Base-by-base conservation (phyloP, 768 basidiomycete genomes). In the Mycena olivaceomarginata region DNA sequence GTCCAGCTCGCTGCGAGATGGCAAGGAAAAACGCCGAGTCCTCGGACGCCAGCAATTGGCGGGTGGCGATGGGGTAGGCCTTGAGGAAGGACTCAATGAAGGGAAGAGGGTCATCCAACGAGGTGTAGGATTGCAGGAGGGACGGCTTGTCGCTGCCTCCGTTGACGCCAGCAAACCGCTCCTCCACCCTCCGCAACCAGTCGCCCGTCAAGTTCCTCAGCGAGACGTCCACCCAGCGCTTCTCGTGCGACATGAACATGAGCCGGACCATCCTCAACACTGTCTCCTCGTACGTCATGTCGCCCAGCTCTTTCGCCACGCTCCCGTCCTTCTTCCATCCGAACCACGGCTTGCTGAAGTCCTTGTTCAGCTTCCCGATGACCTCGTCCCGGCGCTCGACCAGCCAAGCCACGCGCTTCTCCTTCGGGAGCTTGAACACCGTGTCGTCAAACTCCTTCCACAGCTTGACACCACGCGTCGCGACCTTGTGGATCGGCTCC, bases 371-470 rank as follows among this genome's bases (percentile, higher is more conserved):
- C 84, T 97, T 97, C 60, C 87, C 91, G 81, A 99, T 98, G 60
- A 99, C 92, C 82, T 98, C 97, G 74, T 95, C 93, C 81, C 94
- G 94, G 80, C 93, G 95, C 87, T 97, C 95, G 57, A 89, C 88
- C 79, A 99, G 89, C 98, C 98, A 99, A 0, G 92, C 90, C 16
- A 86, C 90, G 63, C 98, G 94, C 91, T 99, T 99, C 88, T 99
- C 98, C 88, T 97, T 97, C 12, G 98, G 94, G 80, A 99, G 85
- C 85, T 94, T 95, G 92, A 99, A 99, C 72, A 99, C 95, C 31
- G 94, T 96, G 81, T 98, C 94, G 82, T 99, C 98, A 84, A 99
- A 99, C 88, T 99, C 98, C 86, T 97, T 97, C 98, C 98, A 99
- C 56, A 99, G 90, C 89, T 96, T 99, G 85, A 99, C 96, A 46